These are phyloP conservation scores for Asterochloris sp. DNA, from an alignment of 139 green algal genomes.

Conservation along the genomic window DNA sequence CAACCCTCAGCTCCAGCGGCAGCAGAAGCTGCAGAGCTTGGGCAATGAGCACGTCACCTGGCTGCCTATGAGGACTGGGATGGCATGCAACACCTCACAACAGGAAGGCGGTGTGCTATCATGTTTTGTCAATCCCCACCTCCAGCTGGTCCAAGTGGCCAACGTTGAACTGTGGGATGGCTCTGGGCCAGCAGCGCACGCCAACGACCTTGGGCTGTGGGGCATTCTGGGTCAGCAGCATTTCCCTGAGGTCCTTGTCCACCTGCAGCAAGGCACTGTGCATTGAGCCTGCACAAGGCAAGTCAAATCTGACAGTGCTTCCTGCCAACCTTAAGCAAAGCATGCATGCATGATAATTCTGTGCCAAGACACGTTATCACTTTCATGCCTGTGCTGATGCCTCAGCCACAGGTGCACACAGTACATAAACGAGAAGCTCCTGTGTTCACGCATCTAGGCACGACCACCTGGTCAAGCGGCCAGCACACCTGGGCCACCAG, in stretches of 20 bases:
- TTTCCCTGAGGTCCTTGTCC: constrained; percentile 91
- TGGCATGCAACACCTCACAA: too few relatives aligned
- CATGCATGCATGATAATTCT: neutral
- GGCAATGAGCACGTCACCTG: too few relatives aligned
- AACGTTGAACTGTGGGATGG: constrained; percentile 99
- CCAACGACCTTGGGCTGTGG: constrained; percentile 74
- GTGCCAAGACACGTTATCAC: neutral
- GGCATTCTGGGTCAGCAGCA: constrained; percentile 89
- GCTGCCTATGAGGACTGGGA: too few relatives aligned
- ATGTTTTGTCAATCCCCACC: neutral
- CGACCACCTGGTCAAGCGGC: neutral
- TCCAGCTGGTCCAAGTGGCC: constrained; percentile 73
- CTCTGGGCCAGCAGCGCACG: constrained; percentile 88
- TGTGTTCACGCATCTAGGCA: too few relatives aligned
- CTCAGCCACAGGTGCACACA: neutral
- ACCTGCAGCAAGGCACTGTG: constrained; percentile 50
- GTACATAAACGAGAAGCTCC: neutral
- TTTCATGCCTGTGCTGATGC: neutral
- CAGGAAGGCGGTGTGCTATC: too few relatives aligned
- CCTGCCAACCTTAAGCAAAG: neutral
- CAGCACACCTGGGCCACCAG: constrained; percentile 50
- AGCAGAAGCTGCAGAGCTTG: too few relatives aligned
- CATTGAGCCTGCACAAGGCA: neutral
- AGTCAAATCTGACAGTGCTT: neutral
- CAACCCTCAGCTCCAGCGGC: too few relatives aligned